phyloP scores from a whole-genome alignment of 176 grass and related monocot genomes.

The Rhynchospora pubera region DNA sequence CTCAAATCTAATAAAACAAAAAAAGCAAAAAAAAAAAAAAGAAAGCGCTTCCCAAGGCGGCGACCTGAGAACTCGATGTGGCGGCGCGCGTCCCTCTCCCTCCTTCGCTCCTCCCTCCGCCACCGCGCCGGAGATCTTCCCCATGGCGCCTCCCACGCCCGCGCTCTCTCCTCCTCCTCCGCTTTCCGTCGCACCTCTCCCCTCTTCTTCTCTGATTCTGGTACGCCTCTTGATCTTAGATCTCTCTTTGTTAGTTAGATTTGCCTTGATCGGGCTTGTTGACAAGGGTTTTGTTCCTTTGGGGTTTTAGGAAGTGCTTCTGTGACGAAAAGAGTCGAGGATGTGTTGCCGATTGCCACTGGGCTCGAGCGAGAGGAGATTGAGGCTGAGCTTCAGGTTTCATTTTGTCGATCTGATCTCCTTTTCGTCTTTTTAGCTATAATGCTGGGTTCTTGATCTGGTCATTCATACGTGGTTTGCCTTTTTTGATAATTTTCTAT shows the following conservation, averaged over 20 bases:
- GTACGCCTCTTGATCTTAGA: constrained; percentile 25
- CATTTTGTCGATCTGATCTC: neutral
- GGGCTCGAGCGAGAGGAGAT: constrained; percentile 80
- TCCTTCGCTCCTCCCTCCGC: constrained; percentile 28
- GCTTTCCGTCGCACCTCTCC: constrained; percentile 57
- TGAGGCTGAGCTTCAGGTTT: constrained; percentile 56
- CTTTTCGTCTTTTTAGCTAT: neutral
- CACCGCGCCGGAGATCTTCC: constrained; percentile 11
- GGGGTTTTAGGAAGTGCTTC: constrained; percentile 48
- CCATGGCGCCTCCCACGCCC: neutral
- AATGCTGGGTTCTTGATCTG: constrained; percentile 37
- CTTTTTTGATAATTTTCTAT: neutral
- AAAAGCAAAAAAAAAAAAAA: neutral
- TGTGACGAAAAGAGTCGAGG: constrained; percentile 46
- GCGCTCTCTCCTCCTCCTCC: constrained; percentile 20
- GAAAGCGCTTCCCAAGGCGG: constrained; percentile 8
- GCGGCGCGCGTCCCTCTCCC: constrained; percentile 53
- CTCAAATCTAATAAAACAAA: neutral
- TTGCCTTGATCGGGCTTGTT: constrained; percentile 14
- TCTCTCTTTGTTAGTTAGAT: constrained; percentile 33
- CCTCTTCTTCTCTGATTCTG: constrained; percentile 47
- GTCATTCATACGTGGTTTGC: neutral
- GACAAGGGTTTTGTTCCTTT: constrained; percentile 20
- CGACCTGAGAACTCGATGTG: constrained; percentile 66
- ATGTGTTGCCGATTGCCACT: constrained; percentile 79